phyloP scores from a whole-genome alignment of 78 protist genomes.

The Dictyostelium capitatum region DNA sequence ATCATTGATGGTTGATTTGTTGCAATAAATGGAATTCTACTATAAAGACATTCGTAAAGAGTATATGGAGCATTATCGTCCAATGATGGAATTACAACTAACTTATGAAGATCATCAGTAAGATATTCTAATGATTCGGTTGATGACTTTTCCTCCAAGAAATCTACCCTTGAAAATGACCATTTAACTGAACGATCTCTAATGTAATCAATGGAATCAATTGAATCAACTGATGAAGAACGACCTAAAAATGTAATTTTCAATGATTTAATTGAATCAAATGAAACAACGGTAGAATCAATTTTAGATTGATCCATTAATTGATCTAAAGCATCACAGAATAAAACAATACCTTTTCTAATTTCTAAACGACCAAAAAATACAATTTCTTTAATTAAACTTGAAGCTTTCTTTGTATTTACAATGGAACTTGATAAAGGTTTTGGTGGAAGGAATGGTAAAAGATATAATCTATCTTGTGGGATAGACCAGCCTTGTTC shows the following conservation, averaged over 20 bases:
- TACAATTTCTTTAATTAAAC: conserved; percentile 36
- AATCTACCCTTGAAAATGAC: conserved; percentile 27
- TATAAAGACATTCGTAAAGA: conserved; percentile 64
- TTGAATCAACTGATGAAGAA: background rate
- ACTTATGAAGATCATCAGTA: background rate
- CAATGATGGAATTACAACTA: conserved; percentile 69
- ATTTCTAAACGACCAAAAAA: conserved; percentile 70
- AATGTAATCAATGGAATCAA: conserved; percentile 14
- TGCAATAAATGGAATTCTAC: conserved; percentile 55
- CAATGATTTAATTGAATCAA: background rate
- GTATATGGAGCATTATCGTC: conserved; percentile 80
- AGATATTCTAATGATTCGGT: conserved; percentile 36
- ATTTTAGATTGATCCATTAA: background rate
- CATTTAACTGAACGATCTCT: conserved; percentile 17
- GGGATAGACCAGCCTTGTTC: conserved; percentile 49
- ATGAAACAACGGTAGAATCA: background rate
- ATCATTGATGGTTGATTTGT: conserved; percentile 46
- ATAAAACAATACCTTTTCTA: conserved; percentile 68
- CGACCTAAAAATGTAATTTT: conserved; percentile 62
- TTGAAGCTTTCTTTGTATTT: background rate
- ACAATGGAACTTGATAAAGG: background rate
- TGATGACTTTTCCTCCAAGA: conserved; percentile 23
- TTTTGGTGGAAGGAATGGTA: conserved; percentile 35
- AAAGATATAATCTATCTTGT: background rate
- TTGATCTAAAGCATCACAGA: conserved; percentile 52